Base-by-base conservation (phyloP, 352 stramenopile species). In the Pythium aquatile region DNA sequence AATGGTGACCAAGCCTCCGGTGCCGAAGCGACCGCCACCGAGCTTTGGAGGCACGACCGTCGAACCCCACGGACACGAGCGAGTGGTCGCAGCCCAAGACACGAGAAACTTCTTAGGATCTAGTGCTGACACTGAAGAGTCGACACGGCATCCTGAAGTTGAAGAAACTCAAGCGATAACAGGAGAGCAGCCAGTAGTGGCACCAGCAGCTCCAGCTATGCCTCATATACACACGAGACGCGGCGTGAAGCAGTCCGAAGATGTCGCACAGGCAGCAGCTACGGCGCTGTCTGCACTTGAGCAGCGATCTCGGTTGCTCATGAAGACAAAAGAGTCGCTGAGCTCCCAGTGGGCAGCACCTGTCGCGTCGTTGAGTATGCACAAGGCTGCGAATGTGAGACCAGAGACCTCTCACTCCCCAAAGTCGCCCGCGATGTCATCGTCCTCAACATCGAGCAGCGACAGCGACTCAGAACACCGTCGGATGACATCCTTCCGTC, bases 1-100 rank as follows among this genome's bases (percentile, higher is more conserved):
- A 30, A 58, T 63, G 30, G 54, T 58, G 0, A 88, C 72, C 17
- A 91, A 91, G 49, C 82, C 82, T 20, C 78, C 78, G 2, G 78
- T 91, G 26, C 78, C 82, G 2, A 78, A 78, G 32, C 75, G 85
- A 30, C 61, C 14, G 11, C 46, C 28, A 9, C 55, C 17, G 1
- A 53, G 20, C 3, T n/a, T 28, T 17, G 30, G 33, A 65, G 48
- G 30, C 5, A n/a, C 62, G 0, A 28, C 48, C 5, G 6, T 58
- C 42, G 58, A 78, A 60, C n/a, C 71, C 48, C 35, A 58, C 9
- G 39, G 40, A 24, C 59, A 63, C n/a, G 56, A 58, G 17, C 56
- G 33, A 17, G 53, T 70, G 2, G 58, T 71, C 2, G 35, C 58
- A 13, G 26, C 44, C 5, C 26, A 52, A 13, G 55, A 69, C 13